These are phyloP conservation scores for Ambrosia hybrid DNA, from an alignment of 140 eudicot genomes.

Conservation along the genomic window DNA sequence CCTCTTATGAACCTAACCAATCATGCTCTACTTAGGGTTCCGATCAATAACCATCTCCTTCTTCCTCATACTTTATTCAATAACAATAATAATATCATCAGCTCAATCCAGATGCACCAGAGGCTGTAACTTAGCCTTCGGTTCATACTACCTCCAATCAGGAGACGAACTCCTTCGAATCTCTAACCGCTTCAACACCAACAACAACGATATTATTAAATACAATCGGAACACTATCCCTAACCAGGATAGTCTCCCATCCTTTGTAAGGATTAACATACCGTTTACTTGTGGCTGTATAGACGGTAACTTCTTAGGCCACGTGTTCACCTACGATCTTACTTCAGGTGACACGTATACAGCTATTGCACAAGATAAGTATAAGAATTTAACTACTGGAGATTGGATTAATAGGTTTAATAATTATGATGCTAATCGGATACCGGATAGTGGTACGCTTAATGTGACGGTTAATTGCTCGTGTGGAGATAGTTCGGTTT, in stretches of 20 bases:
- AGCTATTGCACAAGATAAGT: conserved; percentile 29
- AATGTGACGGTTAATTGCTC: conserved; percentile 79
- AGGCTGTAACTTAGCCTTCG: conserved; percentile 65
- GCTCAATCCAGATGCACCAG: conserved; percentile 44
- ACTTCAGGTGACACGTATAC: conserved; percentile 48
- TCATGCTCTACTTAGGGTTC: too few relatives aligned
- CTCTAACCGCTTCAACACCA: conserved; percentile 35
- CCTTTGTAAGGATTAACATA: conserved; percentile 39
- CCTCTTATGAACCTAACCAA: too few relatives aligned
- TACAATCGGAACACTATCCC: conserved; percentile 51
- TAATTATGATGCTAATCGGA: conserved; percentile 22
- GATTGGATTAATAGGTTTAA: conserved; percentile 48
- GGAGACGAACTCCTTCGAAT: conserved; percentile 35
- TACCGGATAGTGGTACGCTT: conserved; percentile 42
- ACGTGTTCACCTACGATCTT: conserved; percentile 43
- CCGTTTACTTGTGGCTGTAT: conserved; percentile 78
- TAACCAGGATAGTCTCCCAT: conserved; percentile 31
- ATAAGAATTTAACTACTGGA: conserved; percentile 62
- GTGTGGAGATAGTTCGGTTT: conserved; percentile 67
- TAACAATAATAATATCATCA: neutral
- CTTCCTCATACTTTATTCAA: too few relatives aligned
- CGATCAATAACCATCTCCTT: too few relatives aligned
- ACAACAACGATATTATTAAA: conserved; percentile 12
- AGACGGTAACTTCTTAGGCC: conserved; percentile 50
- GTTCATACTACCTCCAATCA: conserved; percentile 45